Conservation (phyloP, 139 green algal species). For the Zygnema circumcarinatum region DNA sequence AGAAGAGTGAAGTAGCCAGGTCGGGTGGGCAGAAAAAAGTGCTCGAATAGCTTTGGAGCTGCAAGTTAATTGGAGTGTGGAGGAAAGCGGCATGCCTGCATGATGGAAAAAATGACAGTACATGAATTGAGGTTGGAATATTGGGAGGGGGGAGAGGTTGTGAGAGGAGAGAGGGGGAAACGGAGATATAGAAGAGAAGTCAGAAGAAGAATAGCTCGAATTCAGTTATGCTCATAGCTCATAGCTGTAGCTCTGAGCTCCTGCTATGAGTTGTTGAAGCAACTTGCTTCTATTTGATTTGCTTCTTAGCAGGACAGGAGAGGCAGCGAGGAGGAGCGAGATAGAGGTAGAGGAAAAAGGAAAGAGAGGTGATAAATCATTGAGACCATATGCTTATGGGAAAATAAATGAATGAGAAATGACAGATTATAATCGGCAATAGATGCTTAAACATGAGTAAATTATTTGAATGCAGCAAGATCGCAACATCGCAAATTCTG, state of each 20-base stretch:
- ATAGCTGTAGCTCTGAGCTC: not conserved
- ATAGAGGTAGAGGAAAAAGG: conserved; percentile 2
- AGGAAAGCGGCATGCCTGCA: not conserved
- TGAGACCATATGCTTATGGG: too few species aligned
- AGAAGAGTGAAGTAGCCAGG: not conserved
- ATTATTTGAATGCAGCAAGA: too few species aligned
- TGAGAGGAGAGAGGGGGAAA: not conserved
- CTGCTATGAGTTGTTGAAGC: conserved; percentile 1
- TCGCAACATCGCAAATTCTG: too few species aligned
- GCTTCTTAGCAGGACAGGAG: not conserved
- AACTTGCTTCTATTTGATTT: conserved; percentile 6
- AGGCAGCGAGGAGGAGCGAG: not conserved
- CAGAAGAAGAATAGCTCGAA: conserved; percentile 2
- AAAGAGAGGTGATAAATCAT: not conserved
- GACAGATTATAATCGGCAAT: too few species aligned
- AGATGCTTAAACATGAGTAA: too few species aligned
- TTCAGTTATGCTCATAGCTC: conserved; percentile 2
- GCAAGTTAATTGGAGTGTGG: conserved; percentile 1
- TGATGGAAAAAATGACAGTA: conserved; percentile 4
- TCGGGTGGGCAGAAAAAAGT: not conserved
- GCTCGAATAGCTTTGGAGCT: not conserved
- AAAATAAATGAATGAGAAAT: too few species aligned
- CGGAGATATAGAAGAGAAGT: conserved; percentile 2
- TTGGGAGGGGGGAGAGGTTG: not conserved
- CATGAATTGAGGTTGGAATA: conserved; percentile 3